These are phyloP conservation scores for Malus fusca DNA, from an alignment of 306 rosid species.

Conservation along the genomic window DNA sequence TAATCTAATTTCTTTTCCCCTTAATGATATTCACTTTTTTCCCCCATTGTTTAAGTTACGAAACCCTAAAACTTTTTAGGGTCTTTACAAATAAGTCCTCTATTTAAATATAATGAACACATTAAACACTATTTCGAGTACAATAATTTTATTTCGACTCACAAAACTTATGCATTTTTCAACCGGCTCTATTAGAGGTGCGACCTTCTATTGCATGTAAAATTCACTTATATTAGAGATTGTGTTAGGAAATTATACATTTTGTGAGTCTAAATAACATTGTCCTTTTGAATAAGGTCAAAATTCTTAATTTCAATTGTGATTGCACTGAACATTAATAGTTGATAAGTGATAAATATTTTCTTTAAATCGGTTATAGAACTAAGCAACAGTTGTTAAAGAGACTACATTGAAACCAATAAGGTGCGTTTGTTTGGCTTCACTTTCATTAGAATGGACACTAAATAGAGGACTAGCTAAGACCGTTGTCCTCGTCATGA, in stretches of 20 bases:
- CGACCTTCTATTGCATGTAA: not conserved
- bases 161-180: not conserved
- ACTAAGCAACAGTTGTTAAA: too few species aligned
- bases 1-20: not conserved
- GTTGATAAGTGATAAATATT: not conserved
- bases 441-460: too few species aligned
- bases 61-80: not conserved
- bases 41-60: not conserved
- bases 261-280: too few species aligned
- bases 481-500: too few species aligned
- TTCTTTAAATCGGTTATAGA: too few species aligned
- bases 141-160: not conserved
- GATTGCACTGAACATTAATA: too few species aligned
- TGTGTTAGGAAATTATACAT: not conserved
- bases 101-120: not conserved
- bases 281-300: not conserved
- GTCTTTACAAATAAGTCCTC: not conserved
- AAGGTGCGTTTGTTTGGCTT: not conserved
- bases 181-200: not conserved
- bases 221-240: not conserved
- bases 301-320: not conserved
- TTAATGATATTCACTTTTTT: slow-evolving; percentile 4
- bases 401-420: too few species aligned
- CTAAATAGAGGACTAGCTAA: too few species aligned
- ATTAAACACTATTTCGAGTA: too few species aligned